A percentile compares a stretch with the other conserved stretches of the same genome.
These are phyloP conservation scores for Nitzschia putrida DNA, from an alignment of 108 stramenopile species.

Conservation along the genomic window DNA sequence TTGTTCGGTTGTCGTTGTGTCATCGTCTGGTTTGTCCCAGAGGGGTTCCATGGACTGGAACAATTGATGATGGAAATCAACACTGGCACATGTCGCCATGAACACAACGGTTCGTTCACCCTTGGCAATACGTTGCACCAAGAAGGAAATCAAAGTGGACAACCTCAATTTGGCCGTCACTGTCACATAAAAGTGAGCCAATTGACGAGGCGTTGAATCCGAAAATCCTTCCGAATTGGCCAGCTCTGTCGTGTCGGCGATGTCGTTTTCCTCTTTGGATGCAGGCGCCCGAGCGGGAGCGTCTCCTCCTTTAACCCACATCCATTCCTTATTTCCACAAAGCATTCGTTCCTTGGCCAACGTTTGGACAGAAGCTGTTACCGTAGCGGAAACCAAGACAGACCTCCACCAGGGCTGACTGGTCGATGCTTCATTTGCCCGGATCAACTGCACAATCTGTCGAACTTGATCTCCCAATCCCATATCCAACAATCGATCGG, in stretches of 20 bases:
- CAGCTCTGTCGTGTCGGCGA: neutral
- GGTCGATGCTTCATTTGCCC: conserved; percentile 64
- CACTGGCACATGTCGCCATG: conserved; percentile 93
- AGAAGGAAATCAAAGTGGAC: conserved; percentile 82
- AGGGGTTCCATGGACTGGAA: conserved; percentile 60
- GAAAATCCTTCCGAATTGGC: conserved; percentile 38
- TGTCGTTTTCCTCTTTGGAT: conserved; percentile 11
- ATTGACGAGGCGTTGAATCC: conserved; percentile 80
- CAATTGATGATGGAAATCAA: conserved; percentile 88
- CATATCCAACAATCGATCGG: conserved; percentile 92
- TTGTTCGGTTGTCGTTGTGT: neutral
- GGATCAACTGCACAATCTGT: conserved; percentile 79
- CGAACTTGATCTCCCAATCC: conserved; percentile 91
- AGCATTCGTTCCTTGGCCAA: conserved; percentile 62
- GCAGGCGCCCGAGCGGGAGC: conserved; percentile 7
- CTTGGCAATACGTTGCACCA: conserved; percentile 65
- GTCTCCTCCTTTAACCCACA: conserved; percentile 54
- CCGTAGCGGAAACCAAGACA: conserved; percentile 89
- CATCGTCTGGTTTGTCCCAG: conserved; percentile 29
- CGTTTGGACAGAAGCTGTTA: conserved; percentile 61
- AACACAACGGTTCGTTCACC: conserved; percentile 89
- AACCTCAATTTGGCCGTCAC: conserved; percentile 91
- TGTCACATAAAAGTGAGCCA: conserved; percentile 87
- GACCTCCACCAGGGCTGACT: conserved; percentile 60
- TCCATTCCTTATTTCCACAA: conserved; percentile 61